Base-by-base conservation (phyloP, 805 yeast genomes). In the Saturnispora sekii region DNA sequence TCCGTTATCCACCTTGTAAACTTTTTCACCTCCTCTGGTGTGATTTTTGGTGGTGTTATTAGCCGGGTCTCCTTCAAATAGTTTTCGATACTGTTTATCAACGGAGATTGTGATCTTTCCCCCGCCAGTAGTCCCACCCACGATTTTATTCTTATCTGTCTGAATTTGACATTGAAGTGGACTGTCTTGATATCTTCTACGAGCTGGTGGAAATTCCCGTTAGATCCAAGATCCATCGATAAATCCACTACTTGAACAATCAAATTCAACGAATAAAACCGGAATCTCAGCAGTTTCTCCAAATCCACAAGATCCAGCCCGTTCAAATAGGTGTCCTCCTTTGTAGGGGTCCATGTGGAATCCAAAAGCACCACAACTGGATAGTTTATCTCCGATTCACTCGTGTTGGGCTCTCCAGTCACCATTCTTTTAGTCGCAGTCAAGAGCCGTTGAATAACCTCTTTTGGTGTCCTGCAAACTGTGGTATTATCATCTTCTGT, bases 121-220 rank as follows among this genome's bases (percentile, higher is more conserved):
- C 67, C 52, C 8, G 33, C 26, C 11, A 14, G 10, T 4, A 42
- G 12, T 2, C 73, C 74, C 2, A 62, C 59, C 74, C 74, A 70
- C 0, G 70, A 55, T 48, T 66, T 58, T 49, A 70, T 62, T 49
- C 75, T 53, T 8, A 53, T 44, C 28, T 65, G 47, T 46, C 74
- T 51, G 18, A 57, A 48, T 10, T 50, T 44, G 15, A 59, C 47
- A 35, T 46, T 44, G 0, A 29, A 16, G 32, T 38, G 36, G 5
- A 51, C 47, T 1, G 28, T 32, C 9, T 41, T 32, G 7, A 56
- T 39, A 8, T 48, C 41, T 15, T 29, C 3, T 9, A 30, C 21
- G 7, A 36, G 21, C 11, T 29, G 5, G 30, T 35, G 6, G 30
- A 39, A 32, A 12, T 32, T 17, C 16, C n/a, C 7, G 15, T 17